Conservation (phyloP, 2,329 filamentous ascomycete species). For the Trichoderma pleuroti region DNA sequence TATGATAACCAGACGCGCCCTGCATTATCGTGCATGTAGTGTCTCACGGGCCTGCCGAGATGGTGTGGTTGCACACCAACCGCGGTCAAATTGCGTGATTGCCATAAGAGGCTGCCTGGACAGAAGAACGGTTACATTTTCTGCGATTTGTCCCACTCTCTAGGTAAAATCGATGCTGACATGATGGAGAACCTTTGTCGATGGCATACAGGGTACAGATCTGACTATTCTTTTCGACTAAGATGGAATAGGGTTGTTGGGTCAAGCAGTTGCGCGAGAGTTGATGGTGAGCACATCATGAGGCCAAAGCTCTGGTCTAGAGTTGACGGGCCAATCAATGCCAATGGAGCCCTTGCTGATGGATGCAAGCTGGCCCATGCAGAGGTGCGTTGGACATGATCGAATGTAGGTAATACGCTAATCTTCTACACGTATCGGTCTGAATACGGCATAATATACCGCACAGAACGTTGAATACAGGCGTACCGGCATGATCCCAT, state of each 20-base stretch:
- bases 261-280: neutral
- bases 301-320: neutral
- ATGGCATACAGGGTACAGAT: neutral
- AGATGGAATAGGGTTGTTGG: neutral
- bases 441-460: neutral
- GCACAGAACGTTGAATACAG: neutral
- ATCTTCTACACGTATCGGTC: neutral
- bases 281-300: neutral
- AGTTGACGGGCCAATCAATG: neutral
- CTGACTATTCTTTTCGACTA: neutral
- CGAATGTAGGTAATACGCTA: neutral
- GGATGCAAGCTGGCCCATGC: neutral
- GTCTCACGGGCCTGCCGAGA: constrained; percentile 7
- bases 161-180: neutral
- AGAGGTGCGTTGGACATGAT: neutral
- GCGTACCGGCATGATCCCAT: neutral
- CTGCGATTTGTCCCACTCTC: neutral
- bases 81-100: constrained; percentile 15
- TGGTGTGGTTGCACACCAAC: constrained; percentile 14
- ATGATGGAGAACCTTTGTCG: neutral
- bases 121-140: neutral
- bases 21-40: neutral
- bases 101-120: neutral
- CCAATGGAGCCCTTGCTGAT: neutral
- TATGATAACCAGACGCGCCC: neutral